Percentiles rank a stretch among this genome's conserved stretches.
Evolutionary conservation across 805 yeast species (phyloP).

Genomic region (Henningerozyma blattae): DNA sequence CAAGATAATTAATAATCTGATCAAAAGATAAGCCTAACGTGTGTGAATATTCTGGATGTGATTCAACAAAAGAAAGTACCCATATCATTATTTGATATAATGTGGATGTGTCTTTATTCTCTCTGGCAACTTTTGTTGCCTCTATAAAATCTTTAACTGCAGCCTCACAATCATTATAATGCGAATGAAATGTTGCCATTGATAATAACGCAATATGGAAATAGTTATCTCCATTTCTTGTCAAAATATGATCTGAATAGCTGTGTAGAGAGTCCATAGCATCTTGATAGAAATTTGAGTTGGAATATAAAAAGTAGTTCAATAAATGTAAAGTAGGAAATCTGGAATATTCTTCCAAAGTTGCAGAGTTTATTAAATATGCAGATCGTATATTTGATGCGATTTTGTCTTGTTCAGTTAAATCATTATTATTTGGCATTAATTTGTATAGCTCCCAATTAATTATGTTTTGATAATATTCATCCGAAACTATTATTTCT

Average conservation of each 20-base stretch:
- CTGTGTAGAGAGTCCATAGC: slow-evolving; percentile 43
- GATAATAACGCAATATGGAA: slow-evolving; percentile 71
- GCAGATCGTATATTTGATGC: not conserved
- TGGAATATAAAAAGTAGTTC: slow-evolving; percentile 11
- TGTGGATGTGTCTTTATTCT: slow-evolving; percentile 63
- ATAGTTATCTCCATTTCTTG: slow-evolving; percentile 46
- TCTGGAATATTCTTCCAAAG: slow-evolving; percentile 13
- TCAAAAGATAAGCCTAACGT: slow-evolving; percentile 45
- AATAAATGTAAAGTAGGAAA: slow-evolving; percentile 19
- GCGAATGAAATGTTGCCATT: slow-evolving; percentile 58
- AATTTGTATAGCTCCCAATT: slow-evolving; percentile 10
- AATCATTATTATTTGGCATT: not conserved
- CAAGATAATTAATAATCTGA: slow-evolving; percentile 49
- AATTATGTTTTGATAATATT: slow-evolving; percentile 15
- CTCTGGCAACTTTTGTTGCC: slow-evolving; percentile 80
- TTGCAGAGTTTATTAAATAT: slow-evolving; percentile 3
- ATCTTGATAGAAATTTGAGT: slow-evolving; percentile 15
- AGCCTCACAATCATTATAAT: slow-evolving; percentile 51
- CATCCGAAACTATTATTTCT: slow-evolving; percentile 5
- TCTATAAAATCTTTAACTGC: slow-evolving; percentile 76
- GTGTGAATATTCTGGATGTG: slow-evolving; percentile 47
- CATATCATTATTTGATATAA: slow-evolving; percentile 62
- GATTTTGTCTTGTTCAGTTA: not conserved
- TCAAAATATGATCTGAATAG: slow-evolving; percentile 65
- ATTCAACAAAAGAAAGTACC: slow-evolving; percentile 58